A percentile compares a stretch with the other conserved stretches of the same genome.
These are phyloP conservation scores for Jasminum sambac DNA, from an alignment of 257 asterid species.

Conservation along the genomic window DNA sequence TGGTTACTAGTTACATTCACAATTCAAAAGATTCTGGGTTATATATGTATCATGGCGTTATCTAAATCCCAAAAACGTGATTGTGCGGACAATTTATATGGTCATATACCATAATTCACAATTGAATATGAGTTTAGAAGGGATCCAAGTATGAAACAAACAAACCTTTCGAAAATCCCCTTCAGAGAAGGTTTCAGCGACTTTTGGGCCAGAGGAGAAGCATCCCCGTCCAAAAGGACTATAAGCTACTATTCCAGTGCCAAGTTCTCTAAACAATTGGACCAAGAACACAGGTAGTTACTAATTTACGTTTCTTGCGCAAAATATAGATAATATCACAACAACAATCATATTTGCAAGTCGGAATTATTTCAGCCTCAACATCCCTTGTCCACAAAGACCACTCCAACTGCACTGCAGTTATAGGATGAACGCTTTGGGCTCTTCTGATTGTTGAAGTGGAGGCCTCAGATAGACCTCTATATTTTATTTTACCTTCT, in stretches of 20 bases:
- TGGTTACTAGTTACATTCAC: background rate
- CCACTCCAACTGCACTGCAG: slow-evolving; percentile 47
- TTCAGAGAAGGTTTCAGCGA: slow-evolving; percentile 30
- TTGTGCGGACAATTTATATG: too few relatives aligned
- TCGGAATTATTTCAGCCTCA: slow-evolving; percentile 45
- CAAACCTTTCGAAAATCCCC: slow-evolving; percentile 37
- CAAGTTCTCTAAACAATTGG: slow-evolving; percentile 36
- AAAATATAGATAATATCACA: background rate
- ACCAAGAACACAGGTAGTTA: background rate
- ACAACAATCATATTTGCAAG: slow-evolving; percentile 38
- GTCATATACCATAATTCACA: too few relatives aligned
- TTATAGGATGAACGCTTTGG: slow-evolving; percentile 48
- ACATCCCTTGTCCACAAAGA: slow-evolving; percentile 52
- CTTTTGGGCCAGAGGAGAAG: slow-evolving; percentile 37
- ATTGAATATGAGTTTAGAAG: background rate
- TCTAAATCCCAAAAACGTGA: background rate
- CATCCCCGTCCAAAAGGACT: slow-evolving; percentile 50
- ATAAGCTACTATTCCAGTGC: slow-evolving; percentile 41
- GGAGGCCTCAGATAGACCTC: slow-evolving; percentile 46
- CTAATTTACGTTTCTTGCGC: background rate
- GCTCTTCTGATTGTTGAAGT: slow-evolving; percentile 53
- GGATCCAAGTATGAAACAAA: background rate
- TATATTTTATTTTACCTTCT: slow-evolving; percentile 50
- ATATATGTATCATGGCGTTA: background rate
- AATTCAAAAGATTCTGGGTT: background rate